Percentiles rank a stretch among this genome's conserved stretches.
Evolutionary conservation across 352 stramenopile genomes (phyloP).

Genomic region (Blastocystis sp.): DNA sequence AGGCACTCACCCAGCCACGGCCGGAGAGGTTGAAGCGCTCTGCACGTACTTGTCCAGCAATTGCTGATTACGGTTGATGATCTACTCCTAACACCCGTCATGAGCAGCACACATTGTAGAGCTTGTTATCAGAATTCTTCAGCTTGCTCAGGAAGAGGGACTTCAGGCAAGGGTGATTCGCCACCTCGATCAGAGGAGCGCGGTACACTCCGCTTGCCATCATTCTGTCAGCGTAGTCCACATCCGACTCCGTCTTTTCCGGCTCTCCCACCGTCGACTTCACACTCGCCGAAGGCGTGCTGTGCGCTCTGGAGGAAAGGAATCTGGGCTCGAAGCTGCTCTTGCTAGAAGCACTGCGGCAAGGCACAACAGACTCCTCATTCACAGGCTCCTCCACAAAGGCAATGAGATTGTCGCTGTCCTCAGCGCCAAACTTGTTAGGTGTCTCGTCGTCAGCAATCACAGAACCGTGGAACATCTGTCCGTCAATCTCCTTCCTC

Average conservation of each 20-base stretch:
- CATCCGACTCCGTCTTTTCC: neutral
- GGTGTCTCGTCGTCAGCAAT: too few relatives aligned
- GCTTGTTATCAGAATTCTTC: neutral
- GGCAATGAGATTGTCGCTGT: too few relatives aligned
- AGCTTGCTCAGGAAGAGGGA: neutral
- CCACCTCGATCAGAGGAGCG: conserved; percentile 7
- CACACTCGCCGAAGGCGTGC: too few relatives aligned
- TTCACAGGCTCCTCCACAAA: too few relatives aligned
- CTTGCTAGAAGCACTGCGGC: too few relatives aligned
- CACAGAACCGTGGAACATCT: too few relatives aligned
- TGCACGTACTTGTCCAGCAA: neutral
- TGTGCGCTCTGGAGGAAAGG: too few relatives aligned
- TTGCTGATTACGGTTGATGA: neutral
- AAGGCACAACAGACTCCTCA: too few relatives aligned
- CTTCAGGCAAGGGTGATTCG: neutral
- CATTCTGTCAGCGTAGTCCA: neutral
- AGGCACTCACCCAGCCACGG: neutral
- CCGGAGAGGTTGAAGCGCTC: neutral
- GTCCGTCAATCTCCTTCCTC: too few relatives aligned
- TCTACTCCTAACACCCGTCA: neutral
- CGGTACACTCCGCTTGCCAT: neutral
- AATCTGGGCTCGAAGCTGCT: too few relatives aligned
- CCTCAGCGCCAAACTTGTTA: too few relatives aligned
- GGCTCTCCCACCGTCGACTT: too few relatives aligned
- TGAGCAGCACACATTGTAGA: neutral